These are phyloP conservation scores for Petunia hybrid DNA, from an alignment of 305 asterid genomes.

Conservation along the genomic window DNA sequence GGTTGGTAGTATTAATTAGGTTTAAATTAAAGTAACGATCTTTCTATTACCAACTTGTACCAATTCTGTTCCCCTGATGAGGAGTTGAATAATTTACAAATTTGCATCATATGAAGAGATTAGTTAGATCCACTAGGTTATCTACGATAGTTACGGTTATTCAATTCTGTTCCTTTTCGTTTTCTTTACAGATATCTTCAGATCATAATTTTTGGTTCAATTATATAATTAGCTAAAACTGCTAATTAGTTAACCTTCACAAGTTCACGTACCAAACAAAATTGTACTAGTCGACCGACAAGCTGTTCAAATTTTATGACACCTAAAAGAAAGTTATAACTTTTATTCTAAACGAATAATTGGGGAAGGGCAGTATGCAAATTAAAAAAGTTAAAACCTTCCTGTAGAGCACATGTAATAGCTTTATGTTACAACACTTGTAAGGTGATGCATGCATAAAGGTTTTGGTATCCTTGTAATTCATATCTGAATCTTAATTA, in stretches of 20 bases:
- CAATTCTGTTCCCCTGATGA: background rate
- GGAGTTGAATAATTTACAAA: background rate
- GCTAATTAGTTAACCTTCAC: background rate
- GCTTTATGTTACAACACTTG: too few relatives aligned
- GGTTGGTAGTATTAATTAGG: background rate
- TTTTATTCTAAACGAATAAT: too few relatives aligned
- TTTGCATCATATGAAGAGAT: background rate
- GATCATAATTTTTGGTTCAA: too few relatives aligned
- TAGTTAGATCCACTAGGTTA: slow-evolving; percentile 11
- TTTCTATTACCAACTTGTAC: background rate
- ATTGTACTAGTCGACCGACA: too few relatives aligned
- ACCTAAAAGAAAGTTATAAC: too few relatives aligned
- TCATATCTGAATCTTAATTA: too few relatives aligned
- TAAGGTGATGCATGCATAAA: too few relatives aligned
- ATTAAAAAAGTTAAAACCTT: too few relatives aligned
- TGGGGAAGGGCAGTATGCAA: too few relatives aligned
- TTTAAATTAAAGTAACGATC: background rate
- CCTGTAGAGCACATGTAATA: too few relatives aligned
- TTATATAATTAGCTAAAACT: background rate
- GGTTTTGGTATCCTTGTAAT: too few relatives aligned
- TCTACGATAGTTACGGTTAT: background rate
- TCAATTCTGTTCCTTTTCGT: background rate
- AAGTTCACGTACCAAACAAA: background rate
- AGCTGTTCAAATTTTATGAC: too few relatives aligned
- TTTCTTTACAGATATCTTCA: background rate